Percentiles rank a stretch among this genome's conserved stretches.
phyloP scores from a whole-genome alignment of 2,329 filamentous ascomycete genomes.

The Fusarium nodosum region DNA sequence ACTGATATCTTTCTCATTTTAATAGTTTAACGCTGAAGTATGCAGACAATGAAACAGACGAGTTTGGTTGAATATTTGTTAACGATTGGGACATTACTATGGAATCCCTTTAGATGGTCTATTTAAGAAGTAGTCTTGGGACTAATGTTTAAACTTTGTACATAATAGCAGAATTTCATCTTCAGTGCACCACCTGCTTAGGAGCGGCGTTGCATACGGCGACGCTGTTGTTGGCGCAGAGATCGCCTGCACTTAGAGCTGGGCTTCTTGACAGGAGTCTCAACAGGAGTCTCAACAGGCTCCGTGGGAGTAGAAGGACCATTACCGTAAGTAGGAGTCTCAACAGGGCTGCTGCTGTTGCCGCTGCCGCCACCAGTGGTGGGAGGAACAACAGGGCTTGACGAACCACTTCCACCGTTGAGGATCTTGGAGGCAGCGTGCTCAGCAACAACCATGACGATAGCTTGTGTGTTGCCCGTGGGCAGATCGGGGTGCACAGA shows the following conservation, averaged over 20 bases:
- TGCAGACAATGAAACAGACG: not conserved
- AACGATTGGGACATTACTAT: not conserved
- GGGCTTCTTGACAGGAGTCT: slow-evolving; percentile 14
- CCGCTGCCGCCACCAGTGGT: not conserved
- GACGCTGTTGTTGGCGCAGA: slow-evolving; percentile 17
- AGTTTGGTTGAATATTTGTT: not conserved
- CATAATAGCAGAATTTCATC: slow-evolving; percentile 11
- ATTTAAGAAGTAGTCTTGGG: slow-evolving; percentile 21
- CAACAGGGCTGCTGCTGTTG: not conserved
- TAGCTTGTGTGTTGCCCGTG: slow-evolving; percentile 75
- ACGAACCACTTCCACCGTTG: slow-evolving; percentile 1
- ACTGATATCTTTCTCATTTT: not conserved
- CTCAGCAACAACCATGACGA: slow-evolving; percentile 75
- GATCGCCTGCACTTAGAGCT: slow-evolving; percentile 17
- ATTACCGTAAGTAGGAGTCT: not conserved
- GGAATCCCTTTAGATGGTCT: slow-evolving; percentile 8
- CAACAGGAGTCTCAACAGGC: not conserved
- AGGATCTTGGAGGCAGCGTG: slow-evolving; percentile 60
- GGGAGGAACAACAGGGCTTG: slow-evolving; percentile 22
- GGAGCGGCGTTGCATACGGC: slow-evolving; percentile 2
- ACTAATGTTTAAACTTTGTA: slow-evolving; percentile 28
- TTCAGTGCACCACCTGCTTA: not conserved
- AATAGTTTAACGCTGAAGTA: not conserved
- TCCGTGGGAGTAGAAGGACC: not conserved
- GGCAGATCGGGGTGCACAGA: slow-evolving; percentile 78